Base-by-base conservation (phyloP, 495 filamentous ascomycete genomes). In the Aspergillus sclerotioniger region DNA sequence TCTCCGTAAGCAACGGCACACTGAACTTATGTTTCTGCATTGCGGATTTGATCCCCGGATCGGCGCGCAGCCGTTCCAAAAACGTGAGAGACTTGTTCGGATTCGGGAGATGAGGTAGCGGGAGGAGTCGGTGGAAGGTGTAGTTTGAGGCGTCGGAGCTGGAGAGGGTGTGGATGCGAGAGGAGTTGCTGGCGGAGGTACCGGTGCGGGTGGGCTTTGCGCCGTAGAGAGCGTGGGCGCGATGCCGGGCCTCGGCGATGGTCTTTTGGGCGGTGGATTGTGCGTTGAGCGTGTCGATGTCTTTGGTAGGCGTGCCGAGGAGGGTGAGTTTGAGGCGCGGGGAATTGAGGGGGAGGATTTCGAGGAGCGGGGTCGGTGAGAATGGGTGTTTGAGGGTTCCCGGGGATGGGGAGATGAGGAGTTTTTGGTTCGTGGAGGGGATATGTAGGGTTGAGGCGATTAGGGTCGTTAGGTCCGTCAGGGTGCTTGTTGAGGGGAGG, bases 1-100 rank as follows among this genome's bases (percentile, higher is more conserved):
- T 98, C 72, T 98, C 94, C 5, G 91, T 96, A 3, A 98, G 79
- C 16, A 97, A 70, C 0, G 85, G 86, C n/a, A 98, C 94, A 47
- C 81, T 83, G 78, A 94, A 96, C 45, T 84, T 82, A 76, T 96
- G 91, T 55, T 83, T 84, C 9, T 80, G 72, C 94, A 98, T 98
- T 15, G 85, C 80, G 21, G 85, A 73, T 56, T 84, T 83, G 74
- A 98, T 94, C 39, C 94, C 94, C 0, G 91, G 85, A 77, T 98
- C 94, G 55, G 84, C 79, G 60, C 83, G 82, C 6, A 98, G 80
- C 0, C 90, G 84, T 62, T 87, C 76, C 31, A 98, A 85, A 71
- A 91, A 94, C n/a, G 76, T 66, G 2, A 84, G 80, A 10, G 84
- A 86, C 51, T 82, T 82, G 8, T 81, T 68, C 0, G 92, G 85